Evolutionary conservation across 2,329 filamentous ascomycete species (phyloP).

Genomic region (Colletotrichum siamense): DNA sequence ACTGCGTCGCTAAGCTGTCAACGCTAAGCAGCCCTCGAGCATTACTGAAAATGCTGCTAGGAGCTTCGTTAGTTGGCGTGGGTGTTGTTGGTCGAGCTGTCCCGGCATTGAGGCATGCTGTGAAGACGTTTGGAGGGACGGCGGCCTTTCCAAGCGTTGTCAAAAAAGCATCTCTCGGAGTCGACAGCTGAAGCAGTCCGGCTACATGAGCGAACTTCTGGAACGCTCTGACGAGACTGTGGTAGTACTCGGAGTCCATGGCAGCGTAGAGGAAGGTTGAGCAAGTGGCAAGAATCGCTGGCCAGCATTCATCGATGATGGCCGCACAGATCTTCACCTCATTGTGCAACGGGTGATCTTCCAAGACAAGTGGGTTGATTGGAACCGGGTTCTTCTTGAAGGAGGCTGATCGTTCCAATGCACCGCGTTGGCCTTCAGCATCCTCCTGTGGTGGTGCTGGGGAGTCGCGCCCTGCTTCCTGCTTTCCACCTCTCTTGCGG

Average conservation of each 20-base stretch:
- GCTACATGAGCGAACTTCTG: conserved; percentile 96
- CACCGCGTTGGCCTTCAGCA: conserved; percentile 34
- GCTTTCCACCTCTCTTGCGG: conserved; percentile 54
- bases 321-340: conserved; percentile 80
- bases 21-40: conserved; percentile 76
- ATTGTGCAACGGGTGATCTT: conserved; percentile 72
- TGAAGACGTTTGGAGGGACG: conserved; percentile 80
- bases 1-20: conserved; percentile 69
- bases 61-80: conserved; percentile 36
- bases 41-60: conserved; percentile 69
- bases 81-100: conserved; percentile 47
- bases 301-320: conserved; percentile 93
- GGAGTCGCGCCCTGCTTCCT: conserved; percentile 49
- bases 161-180: conserved; percentile 91
- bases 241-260: conserved; percentile 92
- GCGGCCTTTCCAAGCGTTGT: conserved; percentile 94
- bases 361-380: conserved; percentile 80
- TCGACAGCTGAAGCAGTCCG: conserved; percentile 81
- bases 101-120: conserved; percentile 61
- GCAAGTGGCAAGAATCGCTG: conserved; percentile 90
- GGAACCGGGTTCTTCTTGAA: conserved; percentile 80
- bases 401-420: conserved; percentile 66
- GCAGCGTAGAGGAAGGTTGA: conserved; percentile 95
- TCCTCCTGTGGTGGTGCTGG: conserved; percentile 43
- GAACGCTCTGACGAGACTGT: conserved; percentile 87